phyloP scores from a whole-genome alignment of 2,329 filamentous ascomycete species.

The Fusarium veterinarium region DNA sequence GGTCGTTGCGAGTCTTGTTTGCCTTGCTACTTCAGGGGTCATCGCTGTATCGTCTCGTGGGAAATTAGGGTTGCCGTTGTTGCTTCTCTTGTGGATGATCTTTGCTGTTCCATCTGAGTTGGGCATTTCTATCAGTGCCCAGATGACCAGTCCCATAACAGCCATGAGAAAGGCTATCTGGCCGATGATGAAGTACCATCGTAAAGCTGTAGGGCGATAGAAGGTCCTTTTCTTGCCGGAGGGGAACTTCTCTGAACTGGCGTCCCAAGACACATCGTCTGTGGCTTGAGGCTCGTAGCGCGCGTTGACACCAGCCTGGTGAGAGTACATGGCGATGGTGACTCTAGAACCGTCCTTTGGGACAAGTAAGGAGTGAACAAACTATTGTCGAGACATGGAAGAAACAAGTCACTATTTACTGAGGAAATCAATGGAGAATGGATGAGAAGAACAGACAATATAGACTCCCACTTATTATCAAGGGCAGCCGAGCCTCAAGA shows the following conservation, averaged over 20 bases:
- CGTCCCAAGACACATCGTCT: constrained; percentile 39
- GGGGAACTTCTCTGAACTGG: constrained; percentile 20
- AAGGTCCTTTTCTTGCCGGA: constrained; percentile 28
- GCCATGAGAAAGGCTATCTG: constrained; percentile 34
- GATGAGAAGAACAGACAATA: background rate
- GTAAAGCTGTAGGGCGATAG: constrained; percentile 42
- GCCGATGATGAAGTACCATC: constrained; percentile 41
- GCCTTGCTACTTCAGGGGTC: background rate
- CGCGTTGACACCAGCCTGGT: constrained; percentile 29
- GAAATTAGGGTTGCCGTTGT: background rate
- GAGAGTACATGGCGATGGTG: constrained; percentile 34
- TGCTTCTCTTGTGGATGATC: constrained; percentile 30
- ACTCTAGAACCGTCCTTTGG: background rate
- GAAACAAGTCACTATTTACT: background rate
- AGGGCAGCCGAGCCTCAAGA: constrained; percentile 10
- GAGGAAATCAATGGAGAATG: background rate
- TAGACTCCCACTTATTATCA: background rate
- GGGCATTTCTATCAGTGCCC: constrained; percentile 41
- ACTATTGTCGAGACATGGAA: background rate
- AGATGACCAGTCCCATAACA: constrained; percentile 40
- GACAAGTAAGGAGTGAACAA: background rate
- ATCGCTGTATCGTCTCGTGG: background rate
- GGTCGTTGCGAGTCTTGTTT: constrained; percentile 25
- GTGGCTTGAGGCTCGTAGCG: constrained; percentile 42
- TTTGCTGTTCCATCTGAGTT: constrained; percentile 39